Base-by-base conservation (phyloP, 352 stramenopile genomes). In the Phytophthora colocasiae region DNA sequence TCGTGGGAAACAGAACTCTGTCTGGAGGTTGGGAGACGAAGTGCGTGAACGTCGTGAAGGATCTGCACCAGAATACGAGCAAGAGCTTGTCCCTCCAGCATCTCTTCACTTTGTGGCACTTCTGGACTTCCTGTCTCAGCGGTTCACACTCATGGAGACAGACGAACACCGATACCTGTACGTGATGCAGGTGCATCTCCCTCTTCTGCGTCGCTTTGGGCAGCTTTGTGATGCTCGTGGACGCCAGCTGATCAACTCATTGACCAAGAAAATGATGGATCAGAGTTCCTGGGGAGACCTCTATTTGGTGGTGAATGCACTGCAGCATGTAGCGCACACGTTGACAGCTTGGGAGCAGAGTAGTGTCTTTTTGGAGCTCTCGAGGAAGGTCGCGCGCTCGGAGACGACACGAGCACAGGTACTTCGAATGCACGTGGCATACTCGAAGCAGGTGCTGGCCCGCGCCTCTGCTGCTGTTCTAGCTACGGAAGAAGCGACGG, bases 91-190 rank as follows among this genome's bases (percentile, higher is more conserved):
- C 14, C 69, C 79, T 27, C 63, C 50, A 2, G 48, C 57, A 24
- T 79, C 79, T 0, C 56, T 77, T 8, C 69, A 78, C 5, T 83
- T 88, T 48, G 70, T 77, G 11, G 57, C 78, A 26, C 41, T 92
- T 14, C 66, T 94, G 8, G 83, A 92, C 32, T 92, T 91, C 26
- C 57, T 94, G 6, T 91, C 76, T 17, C 78, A 77, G 3, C 82
- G 85, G 9, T 91, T 94, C 34, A 69, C 69, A 11, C 68, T 79
- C 26, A 90, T 94, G 67, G 76, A 72, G 29, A 85, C 71, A 7
- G 80, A 90, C 19, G 73, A 90, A 46, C 81, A 91, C 48, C 72
- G 83, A 2, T 92, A 91, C 44, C n/a, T 94, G 58, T 94, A 94
- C 62, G 72, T 94, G 8, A 80, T 82, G 31, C 83, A 94, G 48